phyloP scores from a whole-genome alignment of 257 asterid species.

The Handroanthus guayacan region DNA sequence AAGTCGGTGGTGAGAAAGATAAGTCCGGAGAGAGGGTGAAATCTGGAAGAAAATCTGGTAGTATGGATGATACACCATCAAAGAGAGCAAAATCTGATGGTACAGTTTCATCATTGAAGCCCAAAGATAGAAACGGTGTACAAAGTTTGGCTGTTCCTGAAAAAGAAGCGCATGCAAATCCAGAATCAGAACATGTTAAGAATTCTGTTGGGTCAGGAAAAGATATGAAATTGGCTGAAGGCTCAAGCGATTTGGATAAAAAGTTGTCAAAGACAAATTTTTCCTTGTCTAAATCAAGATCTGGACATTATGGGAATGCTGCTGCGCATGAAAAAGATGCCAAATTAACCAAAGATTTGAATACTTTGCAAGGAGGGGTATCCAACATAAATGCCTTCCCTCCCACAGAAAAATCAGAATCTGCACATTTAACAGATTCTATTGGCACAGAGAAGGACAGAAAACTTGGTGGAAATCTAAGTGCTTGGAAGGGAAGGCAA shows the following conservation, averaged over 20 bases:
- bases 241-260: constrained; percentile 32
- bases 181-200: constrained; percentile 33
- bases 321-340: constrained; percentile 18
- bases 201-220: constrained; percentile 38
- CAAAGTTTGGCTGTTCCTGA: constrained; percentile 31
- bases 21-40: constrained; percentile 38
- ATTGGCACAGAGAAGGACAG: constrained; percentile 27
- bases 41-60: constrained; percentile 40
- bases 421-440: constrained; percentile 35
- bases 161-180: constrained; percentile 37
- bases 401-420: constrained; percentile 23
- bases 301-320: constrained; percentile 34
- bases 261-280: constrained; percentile 17
- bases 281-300: constrained; percentile 15
- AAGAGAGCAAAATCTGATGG: constrained; percentile 48
- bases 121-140: constrained; percentile 36
- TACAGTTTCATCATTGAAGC: constrained; percentile 32
- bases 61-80: constrained; percentile 44
- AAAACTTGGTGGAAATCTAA: constrained; percentile 14
- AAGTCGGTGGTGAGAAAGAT: constrained; percentile 28
- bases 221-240: constrained; percentile 32
- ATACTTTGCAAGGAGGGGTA: constrained; percentile 30
- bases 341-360: constrained; percentile 9
- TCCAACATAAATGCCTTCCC: constrained; percentile 17
- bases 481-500: constrained; percentile 30